These are phyloP conservation scores for Termitomyces sp. DNA, from an alignment of 768 basidiomycete species.

Conservation along the genomic window DNA sequence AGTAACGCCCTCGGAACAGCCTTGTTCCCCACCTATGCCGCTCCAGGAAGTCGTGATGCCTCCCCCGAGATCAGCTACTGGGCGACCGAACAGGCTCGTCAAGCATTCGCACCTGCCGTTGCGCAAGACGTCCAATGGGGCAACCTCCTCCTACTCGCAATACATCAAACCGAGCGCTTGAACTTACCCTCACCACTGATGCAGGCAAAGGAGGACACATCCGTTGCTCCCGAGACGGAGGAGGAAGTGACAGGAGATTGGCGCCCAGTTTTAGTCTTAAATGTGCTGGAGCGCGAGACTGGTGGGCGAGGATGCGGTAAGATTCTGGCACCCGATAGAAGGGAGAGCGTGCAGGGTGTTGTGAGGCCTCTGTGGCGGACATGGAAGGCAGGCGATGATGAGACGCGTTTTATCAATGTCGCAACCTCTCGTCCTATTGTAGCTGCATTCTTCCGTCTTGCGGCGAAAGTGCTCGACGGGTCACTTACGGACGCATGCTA, in stretches of 20 bases:
- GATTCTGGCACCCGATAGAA: not conserved
- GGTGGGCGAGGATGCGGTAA: not conserved
- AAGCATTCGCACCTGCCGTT: constrained; percentile 24
- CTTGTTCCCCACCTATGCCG: constrained; percentile 19
- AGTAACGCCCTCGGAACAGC: constrained; percentile 16
- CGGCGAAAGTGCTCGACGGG: constrained; percentile 30
- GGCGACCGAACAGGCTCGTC: constrained; percentile 18
- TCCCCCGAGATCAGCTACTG: constrained; percentile 16
- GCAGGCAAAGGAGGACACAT: not conserved
- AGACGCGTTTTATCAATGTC: constrained; percentile 8
- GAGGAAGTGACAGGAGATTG: constrained; percentile 21
- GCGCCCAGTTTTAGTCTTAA: constrained; percentile 37
- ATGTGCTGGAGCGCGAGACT: constrained; percentile 27
- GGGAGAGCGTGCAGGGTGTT: constrained; percentile 18
- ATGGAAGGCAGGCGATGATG: constrained; percentile 26
- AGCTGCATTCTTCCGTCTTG: constrained; percentile 40
- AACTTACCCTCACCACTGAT: not conserved
- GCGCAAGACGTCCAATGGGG: constrained; percentile 34
- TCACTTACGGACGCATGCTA: constrained; percentile 30
- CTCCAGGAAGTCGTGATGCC: not conserved
- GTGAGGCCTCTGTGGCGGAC: constrained; percentile 31
- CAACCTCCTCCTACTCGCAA: constrained; percentile 33
- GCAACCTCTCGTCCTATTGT: constrained; percentile 31
- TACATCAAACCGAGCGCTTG: constrained; percentile 14
- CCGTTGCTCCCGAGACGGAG: not conserved